Evolutionary conservation across 805 yeast species (phyloP).

Genomic region (Myxozyma sirexii): DNA sequence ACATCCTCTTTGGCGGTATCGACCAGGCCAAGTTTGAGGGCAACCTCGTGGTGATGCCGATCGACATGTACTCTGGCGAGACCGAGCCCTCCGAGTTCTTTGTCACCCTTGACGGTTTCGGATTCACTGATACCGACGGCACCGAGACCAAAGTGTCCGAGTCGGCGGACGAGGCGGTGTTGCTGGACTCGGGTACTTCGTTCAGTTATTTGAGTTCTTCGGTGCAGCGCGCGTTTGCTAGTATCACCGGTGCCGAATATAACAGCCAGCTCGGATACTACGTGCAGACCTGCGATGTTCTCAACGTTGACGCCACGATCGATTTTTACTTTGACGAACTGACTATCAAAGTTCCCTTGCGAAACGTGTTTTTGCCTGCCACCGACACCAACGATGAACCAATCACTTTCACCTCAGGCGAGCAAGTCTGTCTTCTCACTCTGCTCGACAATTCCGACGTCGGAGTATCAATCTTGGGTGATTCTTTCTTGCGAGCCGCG

Average conservation of each 20-base stretch:
- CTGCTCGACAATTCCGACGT: conserved; percentile 41
- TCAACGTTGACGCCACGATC: conserved; percentile 40
- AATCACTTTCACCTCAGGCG: conserved; percentile 33
- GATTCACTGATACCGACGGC: conserved; percentile 21
- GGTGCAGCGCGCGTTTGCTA: conserved; percentile 40
- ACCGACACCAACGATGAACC: conserved; percentile 19
- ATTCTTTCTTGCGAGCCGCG: conserved; percentile 62
- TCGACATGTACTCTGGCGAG: conserved; percentile 17
- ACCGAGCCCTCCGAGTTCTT: conserved; percentile 26
- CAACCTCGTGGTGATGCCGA: conserved; percentile 36
- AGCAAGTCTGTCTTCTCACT: conserved; percentile 36
- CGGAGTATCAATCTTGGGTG: conserved; percentile 57
- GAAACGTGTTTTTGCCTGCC: conserved; percentile 34
- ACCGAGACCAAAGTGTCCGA: not conserved
- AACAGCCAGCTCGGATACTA: conserved; percentile 47
- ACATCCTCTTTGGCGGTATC: conserved; percentile 53
- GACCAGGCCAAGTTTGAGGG: conserved; percentile 55
- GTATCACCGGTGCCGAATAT: conserved; percentile 48
- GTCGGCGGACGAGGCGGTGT: conserved; percentile 42
- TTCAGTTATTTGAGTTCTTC: conserved; percentile 52
- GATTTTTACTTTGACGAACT: conserved; percentile 57
- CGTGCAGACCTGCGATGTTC: conserved; percentile 45
- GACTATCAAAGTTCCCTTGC: conserved; percentile 51
- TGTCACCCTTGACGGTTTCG: conserved; percentile 28
- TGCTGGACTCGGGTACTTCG: conserved; percentile 61